Conservation (phyloP, 2,329 filamentous ascomycete genomes). For the Botrytis porri region DNA sequence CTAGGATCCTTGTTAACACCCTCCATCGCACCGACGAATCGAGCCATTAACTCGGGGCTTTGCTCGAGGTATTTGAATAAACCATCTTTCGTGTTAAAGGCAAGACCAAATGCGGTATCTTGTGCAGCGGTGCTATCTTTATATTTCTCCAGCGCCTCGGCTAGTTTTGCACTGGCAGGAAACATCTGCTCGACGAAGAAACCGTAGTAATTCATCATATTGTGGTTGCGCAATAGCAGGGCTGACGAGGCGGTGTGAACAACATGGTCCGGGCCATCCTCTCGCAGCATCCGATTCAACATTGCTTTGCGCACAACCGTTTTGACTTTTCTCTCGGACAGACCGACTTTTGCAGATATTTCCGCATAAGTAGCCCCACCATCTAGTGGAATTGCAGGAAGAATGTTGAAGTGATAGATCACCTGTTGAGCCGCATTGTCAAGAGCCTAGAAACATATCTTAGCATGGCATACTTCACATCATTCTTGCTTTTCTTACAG, state of each 20-base stretch:
- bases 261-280: constrained; percentile 3
- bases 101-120: constrained; percentile 7
- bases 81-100: constrained; percentile 5
- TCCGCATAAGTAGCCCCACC: constrained; percentile 5
- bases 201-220: constrained; percentile 4
- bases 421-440: constrained; percentile 4
- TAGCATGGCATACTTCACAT: background rate
- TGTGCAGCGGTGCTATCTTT: background rate
- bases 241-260: constrained; percentile 6
- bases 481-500: background rate
- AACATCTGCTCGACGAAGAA: constrained; percentile 11
- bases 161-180: constrained; percentile 7
- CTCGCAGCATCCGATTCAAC: background rate
- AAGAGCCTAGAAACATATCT: background rate
- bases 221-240: background rate
- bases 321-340: background rate
- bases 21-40: constrained; percentile 15
- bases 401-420: constrained; percentile 14
- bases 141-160: constrained; percentile 8
- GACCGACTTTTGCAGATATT: background rate
- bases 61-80: constrained; percentile 9
- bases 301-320: constrained; percentile 6
- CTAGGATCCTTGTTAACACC: constrained; percentile 14
- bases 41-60: background rate
- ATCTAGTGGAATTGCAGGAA: constrained; percentile 7